phyloP scores from a whole-genome alignment of 1,139 yeast genomes.

The Pichia sp. region DNA sequence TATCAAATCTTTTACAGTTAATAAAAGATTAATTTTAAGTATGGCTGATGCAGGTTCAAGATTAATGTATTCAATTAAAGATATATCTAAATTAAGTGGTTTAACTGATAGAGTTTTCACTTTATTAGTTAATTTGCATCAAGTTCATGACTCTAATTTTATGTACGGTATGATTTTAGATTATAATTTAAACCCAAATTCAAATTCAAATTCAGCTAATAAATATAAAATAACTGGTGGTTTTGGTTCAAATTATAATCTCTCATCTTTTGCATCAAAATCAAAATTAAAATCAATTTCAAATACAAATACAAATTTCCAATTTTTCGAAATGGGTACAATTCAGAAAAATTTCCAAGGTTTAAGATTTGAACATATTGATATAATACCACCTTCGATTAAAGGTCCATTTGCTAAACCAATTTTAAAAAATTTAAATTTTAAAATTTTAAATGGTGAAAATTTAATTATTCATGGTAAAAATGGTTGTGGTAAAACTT shows the following conservation, averaged over 20 bases:
- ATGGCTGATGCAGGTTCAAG: constrained; percentile 97
- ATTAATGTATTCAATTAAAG: constrained; percentile 90
- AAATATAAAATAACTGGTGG: constrained; percentile 18
- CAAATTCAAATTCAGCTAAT: constrained; percentile 18
- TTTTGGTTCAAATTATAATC: constrained; percentile 34
- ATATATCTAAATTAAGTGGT: constrained; percentile 85
- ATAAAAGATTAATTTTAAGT: constrained; percentile 82
- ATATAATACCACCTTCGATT: constrained; percentile 68
- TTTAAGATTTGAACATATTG: constrained; percentile 72
- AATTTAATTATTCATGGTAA: constrained; percentile 77
- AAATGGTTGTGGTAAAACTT: constrained; percentile 86
- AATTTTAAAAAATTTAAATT: constrained; percentile 53
- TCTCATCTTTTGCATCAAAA: constrained; percentile 26
- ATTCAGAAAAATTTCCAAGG: constrained; percentile 75
- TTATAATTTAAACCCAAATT: neutral
- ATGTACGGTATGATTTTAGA: constrained; percentile 41
- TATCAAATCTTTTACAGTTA: constrained; percentile 85
- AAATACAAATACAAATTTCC: constrained; percentile 40
- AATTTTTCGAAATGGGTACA: constrained; percentile 48
- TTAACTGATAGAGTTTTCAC: constrained; percentile 82
- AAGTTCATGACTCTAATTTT: constrained; percentile 68
- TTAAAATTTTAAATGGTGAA: constrained; percentile 59
- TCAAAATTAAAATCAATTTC: constrained; percentile 16
- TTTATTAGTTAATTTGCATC: constrained; percentile 66
- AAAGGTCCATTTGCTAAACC: constrained; percentile 49